Evolutionary conservation across 202 grass and related monocot species (phyloP).

Genomic region (Cymbopogon flexuosus): DNA sequence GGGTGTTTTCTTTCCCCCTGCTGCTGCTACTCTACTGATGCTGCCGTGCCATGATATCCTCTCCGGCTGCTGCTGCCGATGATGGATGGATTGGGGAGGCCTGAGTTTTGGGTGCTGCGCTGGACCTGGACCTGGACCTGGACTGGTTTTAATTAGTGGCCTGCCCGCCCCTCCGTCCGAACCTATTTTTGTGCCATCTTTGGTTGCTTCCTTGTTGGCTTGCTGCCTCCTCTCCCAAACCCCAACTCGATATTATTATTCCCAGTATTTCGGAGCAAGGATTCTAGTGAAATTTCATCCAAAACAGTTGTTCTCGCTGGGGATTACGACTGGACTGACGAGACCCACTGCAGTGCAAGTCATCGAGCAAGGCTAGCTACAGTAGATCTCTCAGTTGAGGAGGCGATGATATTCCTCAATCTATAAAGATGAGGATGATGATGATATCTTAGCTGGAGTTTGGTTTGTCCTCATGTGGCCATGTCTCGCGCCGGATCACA

Average conservation of each 20-base stretch:
- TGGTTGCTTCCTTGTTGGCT: slow-evolving; percentile 36
- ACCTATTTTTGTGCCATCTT: slow-evolving; percentile 66
- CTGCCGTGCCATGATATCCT: slow-evolving; percentile 38
- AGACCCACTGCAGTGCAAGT: too few relatives aligned
- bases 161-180: neutral
- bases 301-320: neutral
- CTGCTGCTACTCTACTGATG: neutral
- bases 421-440: too few relatives aligned
- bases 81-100: slow-evolving; percentile 31
- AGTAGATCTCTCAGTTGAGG: too few relatives aligned
- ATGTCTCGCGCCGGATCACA: slow-evolving; percentile 22
- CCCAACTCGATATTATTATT: neutral
- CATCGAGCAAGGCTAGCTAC: too few relatives aligned
- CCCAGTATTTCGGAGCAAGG: neutral
- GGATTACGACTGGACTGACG: neutral
- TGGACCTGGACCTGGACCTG: slow-evolving; percentile 25
- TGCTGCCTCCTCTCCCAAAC: slow-evolving; percentile 16
- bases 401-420: neutral
- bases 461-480: slow-evolving; percentile 59
- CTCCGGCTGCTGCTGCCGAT: neutral
- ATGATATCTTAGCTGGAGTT: slow-evolving; percentile 50
- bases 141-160: slow-evolving; percentile 36
- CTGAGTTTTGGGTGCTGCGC: slow-evolving; percentile 24
- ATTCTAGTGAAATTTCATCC: neutral
- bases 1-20: neutral